A percentile compares a stretch with the other conserved stretches of the same genome.
Conservation (phyloP, 1,284 basidiomycete genomes). For the Hemileia vastatrix region DNA sequence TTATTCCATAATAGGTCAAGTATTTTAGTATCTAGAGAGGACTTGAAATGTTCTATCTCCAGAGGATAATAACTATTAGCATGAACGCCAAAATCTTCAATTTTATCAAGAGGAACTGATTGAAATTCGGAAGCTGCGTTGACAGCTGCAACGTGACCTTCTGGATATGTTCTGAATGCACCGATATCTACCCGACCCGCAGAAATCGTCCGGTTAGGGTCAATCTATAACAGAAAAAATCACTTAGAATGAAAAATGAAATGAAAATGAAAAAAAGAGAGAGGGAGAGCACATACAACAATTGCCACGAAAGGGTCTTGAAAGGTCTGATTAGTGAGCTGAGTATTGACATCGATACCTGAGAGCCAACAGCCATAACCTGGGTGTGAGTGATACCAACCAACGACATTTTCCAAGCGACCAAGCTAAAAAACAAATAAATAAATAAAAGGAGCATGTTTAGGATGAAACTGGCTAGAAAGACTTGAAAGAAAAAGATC, state of each 20-base stretch:
- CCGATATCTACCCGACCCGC: conserved; percentile 98
- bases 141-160: conserved; percentile 46
- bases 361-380: conserved; percentile 97
- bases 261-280: not conserved
- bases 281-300: conserved; percentile 57
- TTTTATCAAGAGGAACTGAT: conserved; percentile 57
- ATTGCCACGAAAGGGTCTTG: conserved; percentile 96
- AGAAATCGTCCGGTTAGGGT: conserved; percentile 94
- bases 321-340: conserved; percentile 85
- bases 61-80: conserved; percentile 93
- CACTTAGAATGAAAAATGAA: not conserved
- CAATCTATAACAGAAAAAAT: conserved; percentile 57
- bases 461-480: not conserved
- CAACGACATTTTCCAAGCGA: conserved; percentile 75
- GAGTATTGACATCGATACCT: conserved; percentile 91
- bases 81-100: conserved; percentile 96
- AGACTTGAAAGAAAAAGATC: not conserved
- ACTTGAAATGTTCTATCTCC: conserved; percentile 91
- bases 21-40: conserved; percentile 70
- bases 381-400: conserved; percentile 99
- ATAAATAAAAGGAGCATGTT: conserved; percentile 1
- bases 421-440: conserved; percentile 53
- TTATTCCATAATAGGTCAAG: conserved; percentile 94
- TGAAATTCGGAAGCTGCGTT: not conserved
- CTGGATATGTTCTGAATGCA: conserved; percentile 92